A percentile compares a stretch with the other conserved stretches of the same genome.
These are phyloP conservation scores for Thuja plicata DNA, from an alignment of 83 land plant species.

Conservation along the genomic window DNA sequence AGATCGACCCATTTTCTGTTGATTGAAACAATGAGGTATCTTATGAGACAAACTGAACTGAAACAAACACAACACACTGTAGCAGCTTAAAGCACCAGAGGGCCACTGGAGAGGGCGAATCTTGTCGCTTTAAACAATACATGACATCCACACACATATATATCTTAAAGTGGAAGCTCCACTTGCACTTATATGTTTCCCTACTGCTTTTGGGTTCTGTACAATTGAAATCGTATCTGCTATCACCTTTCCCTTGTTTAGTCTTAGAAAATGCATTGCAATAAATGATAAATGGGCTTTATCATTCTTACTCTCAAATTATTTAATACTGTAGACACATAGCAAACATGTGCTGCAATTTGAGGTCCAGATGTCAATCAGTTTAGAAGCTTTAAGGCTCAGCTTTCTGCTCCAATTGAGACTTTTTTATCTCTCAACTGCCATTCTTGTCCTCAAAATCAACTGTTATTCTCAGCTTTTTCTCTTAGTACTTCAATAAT, in stretches of 20 bases:
- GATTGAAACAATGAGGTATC: no score
- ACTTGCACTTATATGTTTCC: background rate
- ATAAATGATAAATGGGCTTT: background rate
- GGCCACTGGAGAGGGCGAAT: no score
- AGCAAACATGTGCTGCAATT: background rate
- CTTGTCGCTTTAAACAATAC: background rate
- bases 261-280: background rate
- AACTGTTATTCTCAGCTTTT: background rate
- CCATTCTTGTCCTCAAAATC: background rate
- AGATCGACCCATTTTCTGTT: constrained; percentile 6
- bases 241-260: background rate
- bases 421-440: background rate
- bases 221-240: background rate
- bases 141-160: background rate
- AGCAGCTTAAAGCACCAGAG: background rate
- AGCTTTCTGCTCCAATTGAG: background rate
- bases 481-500: background rate
- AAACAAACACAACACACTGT: background rate
- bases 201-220: no score
- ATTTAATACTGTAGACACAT: background rate
- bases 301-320: background rate
- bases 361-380: background rate
- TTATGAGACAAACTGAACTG: background rate
- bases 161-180: background rate
- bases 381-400: background rate